Conservation (phyloP, 1,284 basidiomycete species). For the Inonotus obliquus region DNA sequence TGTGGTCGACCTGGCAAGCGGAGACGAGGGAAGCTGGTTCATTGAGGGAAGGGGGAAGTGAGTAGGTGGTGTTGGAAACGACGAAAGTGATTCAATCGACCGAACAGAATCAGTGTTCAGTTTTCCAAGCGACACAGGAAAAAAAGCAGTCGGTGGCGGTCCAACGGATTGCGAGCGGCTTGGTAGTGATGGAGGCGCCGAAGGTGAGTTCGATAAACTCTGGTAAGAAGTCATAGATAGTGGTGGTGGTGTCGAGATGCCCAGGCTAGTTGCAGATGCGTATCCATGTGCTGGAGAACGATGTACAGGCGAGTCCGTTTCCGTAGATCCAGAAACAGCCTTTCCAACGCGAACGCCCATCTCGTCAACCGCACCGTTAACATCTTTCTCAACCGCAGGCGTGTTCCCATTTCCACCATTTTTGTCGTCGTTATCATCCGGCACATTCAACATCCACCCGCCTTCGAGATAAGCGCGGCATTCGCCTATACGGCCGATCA, state of each 20-base stretch:
- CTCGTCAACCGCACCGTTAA: conserved; percentile 5
- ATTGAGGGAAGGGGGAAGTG: conserved; percentile 61
- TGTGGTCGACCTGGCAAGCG: not conserved
- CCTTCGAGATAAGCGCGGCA: conserved; percentile 71
- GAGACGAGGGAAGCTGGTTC: conserved; percentile 10
- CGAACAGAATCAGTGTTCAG: conserved; percentile 36
- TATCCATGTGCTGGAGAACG: conserved; percentile 2
- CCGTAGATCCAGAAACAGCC: not conserved
- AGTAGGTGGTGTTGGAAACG: conserved; percentile 65
- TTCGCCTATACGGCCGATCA: conserved; percentile 62
- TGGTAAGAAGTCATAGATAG: conserved; percentile 5
- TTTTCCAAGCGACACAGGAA: conserved; percentile 17
- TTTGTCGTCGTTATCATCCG: conserved; percentile 26
- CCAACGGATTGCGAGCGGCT: not conserved
- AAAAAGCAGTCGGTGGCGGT: conserved; percentile 12
- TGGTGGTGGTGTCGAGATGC: not conserved
- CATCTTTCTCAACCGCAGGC: not conserved
- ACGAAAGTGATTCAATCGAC: conserved; percentile 60
- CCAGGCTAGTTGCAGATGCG: not conserved
- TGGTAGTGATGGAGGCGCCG: conserved; percentile 4
- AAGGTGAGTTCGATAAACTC: not conserved
- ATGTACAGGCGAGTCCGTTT: not conserved
- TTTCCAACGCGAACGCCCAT: conserved; percentile 8
- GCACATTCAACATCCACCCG: conserved; percentile 57
- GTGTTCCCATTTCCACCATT: not conserved